Conservation (phyloP, 805 yeast genomes). For the Ogataea nitratoaversa region DNA sequence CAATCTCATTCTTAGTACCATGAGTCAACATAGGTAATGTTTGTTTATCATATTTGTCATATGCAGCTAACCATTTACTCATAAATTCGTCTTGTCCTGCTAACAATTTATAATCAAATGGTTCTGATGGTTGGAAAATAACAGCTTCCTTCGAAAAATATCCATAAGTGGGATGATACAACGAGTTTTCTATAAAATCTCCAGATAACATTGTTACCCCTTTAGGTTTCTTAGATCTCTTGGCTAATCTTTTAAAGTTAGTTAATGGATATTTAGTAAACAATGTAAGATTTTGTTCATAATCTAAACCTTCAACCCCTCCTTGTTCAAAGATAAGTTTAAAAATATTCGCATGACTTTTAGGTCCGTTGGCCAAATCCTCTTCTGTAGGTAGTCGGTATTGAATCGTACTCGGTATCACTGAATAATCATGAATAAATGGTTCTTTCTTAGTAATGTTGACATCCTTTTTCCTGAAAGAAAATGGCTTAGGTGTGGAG, state of each 20-base stretch:
- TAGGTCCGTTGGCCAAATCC: conserved; percentile 15
- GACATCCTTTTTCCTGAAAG: not conserved
- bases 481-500: not conserved
- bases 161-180: conserved; percentile 79
- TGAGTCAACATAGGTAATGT: conserved; percentile 20
- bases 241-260: conserved; percentile 32
- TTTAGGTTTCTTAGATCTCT: conserved; percentile 46
- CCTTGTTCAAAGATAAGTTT: conserved; percentile 29
- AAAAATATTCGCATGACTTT: conserved; percentile 22
- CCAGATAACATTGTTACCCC: conserved; percentile 66
- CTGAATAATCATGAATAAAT: conserved; percentile 33
- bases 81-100: conserved; percentile 66
- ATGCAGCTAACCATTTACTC: conserved; percentile 61
- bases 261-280: conserved; percentile 44
- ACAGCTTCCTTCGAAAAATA: conserved; percentile 77
- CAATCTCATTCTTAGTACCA: conserved; percentile 17
- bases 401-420: conserved; percentile 27
- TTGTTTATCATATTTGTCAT: conserved; percentile 44
- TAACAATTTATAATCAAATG: conserved; percentile 58
- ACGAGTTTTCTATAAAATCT: conserved; percentile 80
- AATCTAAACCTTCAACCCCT: conserved; percentile 33
- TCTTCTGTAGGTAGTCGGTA: conserved; percentile 25
- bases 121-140: conserved; percentile 63
- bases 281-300: conserved; percentile 26
- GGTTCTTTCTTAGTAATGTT: conserved; percentile 7